These are phyloP conservation scores for Typha latifolia DNA, from an alignment of 176 grass and related monocot genomes.

Conservation along the genomic window DNA sequence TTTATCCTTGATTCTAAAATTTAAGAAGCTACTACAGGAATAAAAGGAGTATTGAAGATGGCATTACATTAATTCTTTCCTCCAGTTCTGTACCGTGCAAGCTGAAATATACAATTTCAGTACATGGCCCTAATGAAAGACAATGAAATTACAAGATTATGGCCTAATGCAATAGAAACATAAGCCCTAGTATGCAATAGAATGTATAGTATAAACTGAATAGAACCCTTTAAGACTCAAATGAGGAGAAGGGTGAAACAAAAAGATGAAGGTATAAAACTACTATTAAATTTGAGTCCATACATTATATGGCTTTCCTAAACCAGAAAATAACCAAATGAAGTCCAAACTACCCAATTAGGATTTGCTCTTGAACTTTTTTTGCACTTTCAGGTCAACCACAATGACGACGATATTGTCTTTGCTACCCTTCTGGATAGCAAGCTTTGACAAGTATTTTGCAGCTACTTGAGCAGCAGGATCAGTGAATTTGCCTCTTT, in stretches of 20 bases:
- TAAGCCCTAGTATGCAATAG: no score
- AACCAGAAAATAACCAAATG: background rate
- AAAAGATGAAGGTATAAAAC: background rate
- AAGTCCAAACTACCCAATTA: constrained; percentile 13
- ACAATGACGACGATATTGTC: constrained; percentile 79
- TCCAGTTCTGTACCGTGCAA: no score
- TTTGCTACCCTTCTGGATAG: constrained; percentile 70
- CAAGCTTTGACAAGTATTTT: constrained; percentile 46
- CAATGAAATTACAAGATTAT: background rate
- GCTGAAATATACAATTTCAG: background rate
- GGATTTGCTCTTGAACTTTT: constrained; percentile 54
- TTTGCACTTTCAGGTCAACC: constrained; percentile 66
- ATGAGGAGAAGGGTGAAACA: background rate
- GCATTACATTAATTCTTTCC: background rate
- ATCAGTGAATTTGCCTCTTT: constrained; percentile 35
- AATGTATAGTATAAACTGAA: background rate
- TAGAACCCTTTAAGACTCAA: background rate
- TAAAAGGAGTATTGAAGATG: background rate
- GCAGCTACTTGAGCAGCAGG: constrained; percentile 70
- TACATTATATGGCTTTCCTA: background rate
- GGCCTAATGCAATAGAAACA: background rate
- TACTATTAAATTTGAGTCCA: constrained; percentile 1
- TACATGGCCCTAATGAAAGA: background rate
- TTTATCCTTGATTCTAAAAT: background rate
- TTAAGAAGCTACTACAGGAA: background rate